These are phyloP conservation scores for Phytophthora multivora DNA, from an alignment of 352 stramenopile species.

Conservation along the genomic window DNA sequence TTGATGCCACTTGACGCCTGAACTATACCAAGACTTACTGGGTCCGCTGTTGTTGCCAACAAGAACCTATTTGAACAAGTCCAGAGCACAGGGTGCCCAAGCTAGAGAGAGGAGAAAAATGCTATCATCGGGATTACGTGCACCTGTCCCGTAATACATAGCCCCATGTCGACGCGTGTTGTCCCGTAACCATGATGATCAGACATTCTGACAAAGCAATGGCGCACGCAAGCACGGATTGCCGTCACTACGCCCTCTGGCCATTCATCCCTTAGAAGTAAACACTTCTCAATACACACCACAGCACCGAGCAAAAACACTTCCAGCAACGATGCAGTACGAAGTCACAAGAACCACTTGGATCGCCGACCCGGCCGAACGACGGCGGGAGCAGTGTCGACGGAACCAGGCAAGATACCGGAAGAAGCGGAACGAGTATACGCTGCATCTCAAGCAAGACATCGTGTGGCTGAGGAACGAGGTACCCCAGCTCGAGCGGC, in stretches of 20 bases:
- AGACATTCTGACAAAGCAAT: no score
- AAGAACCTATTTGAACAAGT: no score
- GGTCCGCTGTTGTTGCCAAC: no score
- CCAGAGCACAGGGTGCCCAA: no score
- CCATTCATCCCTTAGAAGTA: not conserved
- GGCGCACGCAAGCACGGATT: no score
- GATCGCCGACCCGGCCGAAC: not conserved
- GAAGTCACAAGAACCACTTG: not conserved
- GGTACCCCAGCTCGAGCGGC: not conserved
- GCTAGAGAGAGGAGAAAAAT: no score
- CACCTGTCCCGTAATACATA: no score
- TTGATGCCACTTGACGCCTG: no score
- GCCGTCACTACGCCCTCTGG: not conserved
- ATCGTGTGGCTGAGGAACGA: not conserved
- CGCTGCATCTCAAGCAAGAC: not conserved
- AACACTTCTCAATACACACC: not conserved
- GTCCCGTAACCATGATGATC: no score
- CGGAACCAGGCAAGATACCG: conserved; percentile 7
- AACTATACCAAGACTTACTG: no score
- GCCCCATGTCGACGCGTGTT: no score
- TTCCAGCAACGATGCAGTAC: not conserved
- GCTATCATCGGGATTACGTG: no score
- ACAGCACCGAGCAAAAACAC: not conserved
- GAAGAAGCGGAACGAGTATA: not conserved
- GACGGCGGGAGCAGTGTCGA: conserved; percentile 6